Conservation (phyloP, 306 rosid species). For the Canavalia ensiformis region DNA sequence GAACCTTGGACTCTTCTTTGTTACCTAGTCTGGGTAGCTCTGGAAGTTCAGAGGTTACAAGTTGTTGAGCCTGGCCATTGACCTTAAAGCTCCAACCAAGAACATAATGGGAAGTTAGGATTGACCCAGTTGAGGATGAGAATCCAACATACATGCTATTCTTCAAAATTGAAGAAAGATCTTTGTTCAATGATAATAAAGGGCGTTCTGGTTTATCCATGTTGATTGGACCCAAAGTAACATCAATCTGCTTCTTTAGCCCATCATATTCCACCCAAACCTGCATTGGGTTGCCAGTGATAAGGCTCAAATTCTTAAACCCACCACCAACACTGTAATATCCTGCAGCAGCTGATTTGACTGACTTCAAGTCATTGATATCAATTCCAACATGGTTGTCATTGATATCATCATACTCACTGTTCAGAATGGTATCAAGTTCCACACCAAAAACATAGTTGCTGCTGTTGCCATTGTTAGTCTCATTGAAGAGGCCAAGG, state of each 20-base stretch:
- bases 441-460: slow-evolving; percentile 68
- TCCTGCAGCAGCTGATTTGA: slow-evolving; percentile 49
- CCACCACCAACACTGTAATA: slow-evolving; percentile 38
- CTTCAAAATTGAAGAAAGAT: slow-evolving; percentile 59
- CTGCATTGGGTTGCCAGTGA: slow-evolving; percentile 61
- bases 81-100: slow-evolving; percentile 76
- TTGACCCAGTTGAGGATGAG: slow-evolving; percentile 72
- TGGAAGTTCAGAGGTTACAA: slow-evolving; percentile 59
- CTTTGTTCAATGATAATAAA: slow-evolving; percentile 55
- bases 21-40: slow-evolving; percentile 50
- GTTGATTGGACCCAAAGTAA: slow-evolving; percentile 62
- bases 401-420: slow-evolving; percentile 62
- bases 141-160: slow-evolving; percentile 70
- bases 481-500: slow-evolving; percentile 66
- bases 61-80: slow-evolving; percentile 60
- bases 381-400: slow-evolving; percentile 80
- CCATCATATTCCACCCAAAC: slow-evolving; percentile 81
- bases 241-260: slow-evolving; percentile 50
- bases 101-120: slow-evolving; percentile 62
- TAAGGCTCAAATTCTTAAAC: slow-evolving; percentile 54
- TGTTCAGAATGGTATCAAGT: slow-evolving; percentile 64
- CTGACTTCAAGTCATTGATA: slow-evolving; percentile 60
- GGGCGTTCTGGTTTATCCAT: slow-evolving; percentile 59
- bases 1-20: slow-evolving; percentile 34
- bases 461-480: slow-evolving; percentile 53